Percentiles rank a stretch among this genome's conserved stretches.
Conservation (phyloP, 1,284 basidiomycete species). For the Cystobasidium slooffiae region DNA sequence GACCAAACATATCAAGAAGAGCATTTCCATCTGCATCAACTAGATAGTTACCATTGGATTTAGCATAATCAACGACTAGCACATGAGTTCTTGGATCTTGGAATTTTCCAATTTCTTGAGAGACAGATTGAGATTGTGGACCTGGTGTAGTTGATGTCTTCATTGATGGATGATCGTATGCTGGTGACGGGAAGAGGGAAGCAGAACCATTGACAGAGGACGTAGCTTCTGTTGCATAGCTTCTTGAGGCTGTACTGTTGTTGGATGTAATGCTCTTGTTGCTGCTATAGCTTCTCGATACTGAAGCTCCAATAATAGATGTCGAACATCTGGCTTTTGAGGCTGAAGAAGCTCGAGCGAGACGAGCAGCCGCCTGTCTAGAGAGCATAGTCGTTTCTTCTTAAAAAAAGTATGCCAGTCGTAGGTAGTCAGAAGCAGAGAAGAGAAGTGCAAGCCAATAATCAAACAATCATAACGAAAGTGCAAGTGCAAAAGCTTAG, state of each 20-base stretch:
- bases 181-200: conserved; percentile 36
- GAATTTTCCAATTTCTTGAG: conserved; percentile 56
- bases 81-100: conserved; percentile 59
- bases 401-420: not conserved
- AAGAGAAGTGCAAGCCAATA: not conserved
- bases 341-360: conserved; percentile 2
- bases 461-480: too few species aligned
- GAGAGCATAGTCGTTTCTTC: conserved; percentile 3
- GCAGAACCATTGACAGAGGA: conserved; percentile 1
- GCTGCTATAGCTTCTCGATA: not conserved
- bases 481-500: too few species aligned
- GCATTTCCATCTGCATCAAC: conserved; percentile 64
- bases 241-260: not conserved
- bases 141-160: conserved; percentile 8
- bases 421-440: not conserved
- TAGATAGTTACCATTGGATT: conserved; percentile 60
- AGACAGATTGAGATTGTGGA: conserved; percentile 53
- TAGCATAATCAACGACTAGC: conserved; percentile 58
- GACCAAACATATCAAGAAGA: conserved; percentile 63
- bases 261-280: conserved; percentile 1
- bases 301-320: not conserved
- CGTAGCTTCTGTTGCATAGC: conserved; percentile 22
- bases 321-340: not conserved
- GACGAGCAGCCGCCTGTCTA: conserved; percentile 15
- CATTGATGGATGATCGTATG: conserved; percentile 5